phyloP scores from a whole-genome alignment of 768 basidiomycete species.

The Mycena crocata region DNA sequence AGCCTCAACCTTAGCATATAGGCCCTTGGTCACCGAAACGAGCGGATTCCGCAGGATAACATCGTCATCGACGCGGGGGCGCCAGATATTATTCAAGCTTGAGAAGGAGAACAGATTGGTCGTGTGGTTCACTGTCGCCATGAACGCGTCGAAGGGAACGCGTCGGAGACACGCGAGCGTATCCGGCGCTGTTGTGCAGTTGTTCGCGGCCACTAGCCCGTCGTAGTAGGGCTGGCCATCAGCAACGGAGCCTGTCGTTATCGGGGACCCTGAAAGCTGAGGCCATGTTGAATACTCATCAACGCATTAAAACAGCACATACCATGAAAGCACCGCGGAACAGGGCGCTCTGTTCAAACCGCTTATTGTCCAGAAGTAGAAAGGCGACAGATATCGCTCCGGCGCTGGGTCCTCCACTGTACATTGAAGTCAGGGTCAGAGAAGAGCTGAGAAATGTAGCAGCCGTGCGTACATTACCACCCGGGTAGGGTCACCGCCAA shows the following conservation, averaged over 20 bases:
- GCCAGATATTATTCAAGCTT: slow-evolving; percentile 47
- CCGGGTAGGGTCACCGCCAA: slow-evolving; percentile 14
- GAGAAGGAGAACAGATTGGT: slow-evolving; percentile 45
- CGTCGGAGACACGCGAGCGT: slow-evolving; percentile 48
- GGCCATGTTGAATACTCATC: background rate
- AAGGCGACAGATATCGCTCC: slow-evolving; percentile 22
- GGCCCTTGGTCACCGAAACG: slow-evolving; percentile 46
- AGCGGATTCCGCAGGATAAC: slow-evolving; percentile 50
- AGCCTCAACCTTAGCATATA: slow-evolving; percentile 42
- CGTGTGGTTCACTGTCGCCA: slow-evolving; percentile 46
- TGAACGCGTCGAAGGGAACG: slow-evolving; percentile 43
- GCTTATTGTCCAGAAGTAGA: slow-evolving; percentile 17
- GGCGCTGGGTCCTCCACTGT: slow-evolving; percentile 9
- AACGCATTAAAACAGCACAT: background rate
- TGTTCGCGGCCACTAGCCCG: slow-evolving; percentile 10
- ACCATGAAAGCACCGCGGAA: slow-evolving; percentile 28
- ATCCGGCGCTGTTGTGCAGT: slow-evolving; percentile 42
- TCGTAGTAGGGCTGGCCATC: slow-evolving; percentile 24
- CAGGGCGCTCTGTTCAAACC: slow-evolving; percentile 6
- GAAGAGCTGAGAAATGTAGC: background rate
- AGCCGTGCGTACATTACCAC: slow-evolving; percentile 8
- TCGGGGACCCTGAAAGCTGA: slow-evolving; percentile 18
- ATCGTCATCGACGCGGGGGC: slow-evolving; percentile 53
- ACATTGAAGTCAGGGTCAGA: background rate
- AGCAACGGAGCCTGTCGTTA: slow-evolving; percentile 1